Evolutionary conservation across 2,329 filamentous ascomycete genomes (phyloP).

Genomic region (Dactylellina leptospora): DNA sequence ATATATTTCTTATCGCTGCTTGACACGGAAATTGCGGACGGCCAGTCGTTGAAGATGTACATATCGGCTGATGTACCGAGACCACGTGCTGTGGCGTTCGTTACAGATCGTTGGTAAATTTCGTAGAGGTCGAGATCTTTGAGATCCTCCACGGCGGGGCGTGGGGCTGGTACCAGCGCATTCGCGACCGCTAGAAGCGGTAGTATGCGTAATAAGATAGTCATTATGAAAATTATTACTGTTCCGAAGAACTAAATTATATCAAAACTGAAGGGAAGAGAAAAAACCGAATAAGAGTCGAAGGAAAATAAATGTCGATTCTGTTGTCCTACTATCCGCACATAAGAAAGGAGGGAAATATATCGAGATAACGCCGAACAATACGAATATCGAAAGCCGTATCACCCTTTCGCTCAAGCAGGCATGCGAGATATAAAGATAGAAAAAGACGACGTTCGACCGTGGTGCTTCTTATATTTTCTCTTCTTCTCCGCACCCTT

Average conservation of each 20-base stretch:
- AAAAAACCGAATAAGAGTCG: too few relatives aligned
- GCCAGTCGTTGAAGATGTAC: slow-evolving; percentile 50
- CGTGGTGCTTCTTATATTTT: slow-evolving; percentile 16
- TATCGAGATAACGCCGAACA: too few relatives aligned
- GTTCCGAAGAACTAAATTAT: too few relatives aligned
- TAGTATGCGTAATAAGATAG: background rate
- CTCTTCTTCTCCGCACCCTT: background rate
- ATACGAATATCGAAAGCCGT: too few relatives aligned
- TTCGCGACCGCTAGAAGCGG: slow-evolving; percentile 3
- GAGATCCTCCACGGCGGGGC: background rate
- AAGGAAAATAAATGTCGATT: too few relatives aligned
- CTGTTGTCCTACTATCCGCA: too few relatives aligned
- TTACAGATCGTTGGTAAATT: slow-evolving; percentile 1
- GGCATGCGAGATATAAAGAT: too few relatives aligned
- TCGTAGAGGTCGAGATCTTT: slow-evolving; percentile 2
- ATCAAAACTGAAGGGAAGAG: too few relatives aligned
- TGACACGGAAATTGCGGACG: slow-evolving; percentile 5
- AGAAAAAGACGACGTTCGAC: too few relatives aligned
- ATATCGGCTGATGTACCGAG: slow-evolving; percentile 48
- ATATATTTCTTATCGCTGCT: slow-evolving; percentile 14
- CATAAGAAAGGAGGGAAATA: too few relatives aligned
- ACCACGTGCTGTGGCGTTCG: slow-evolving; percentile 13
- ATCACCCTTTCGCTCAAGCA: too few relatives aligned
- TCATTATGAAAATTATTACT: slow-evolving; percentile 9
- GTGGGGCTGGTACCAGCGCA: slow-evolving; percentile 26